Conservation (phyloP, 768 basidiomycete species). For the Psilocybe cyanescens region DNA sequence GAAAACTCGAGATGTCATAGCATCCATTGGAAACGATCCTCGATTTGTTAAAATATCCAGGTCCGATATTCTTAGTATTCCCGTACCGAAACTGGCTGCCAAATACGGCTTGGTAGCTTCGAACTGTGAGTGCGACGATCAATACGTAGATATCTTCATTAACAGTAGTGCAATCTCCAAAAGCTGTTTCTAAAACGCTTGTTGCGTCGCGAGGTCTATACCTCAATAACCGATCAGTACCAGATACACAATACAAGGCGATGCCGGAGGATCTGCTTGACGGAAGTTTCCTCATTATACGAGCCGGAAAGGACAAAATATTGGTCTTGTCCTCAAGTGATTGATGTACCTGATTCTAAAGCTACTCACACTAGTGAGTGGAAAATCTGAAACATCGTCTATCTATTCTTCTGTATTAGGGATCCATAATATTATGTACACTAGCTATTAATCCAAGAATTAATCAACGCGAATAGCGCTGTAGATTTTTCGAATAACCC, state of each 20-base stretch:
- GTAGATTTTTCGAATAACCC: conserved; percentile 87
- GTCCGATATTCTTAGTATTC: conserved; percentile 53
- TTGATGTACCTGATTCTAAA: background rate
- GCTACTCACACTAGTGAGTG: background rate
- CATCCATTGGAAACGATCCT: conserved; percentile 67
- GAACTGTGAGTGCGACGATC: conserved; percentile 51
- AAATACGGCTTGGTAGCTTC: conserved; percentile 63
- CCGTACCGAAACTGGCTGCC: conserved; percentile 66
- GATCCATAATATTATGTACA: background rate
- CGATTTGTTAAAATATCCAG: conserved; percentile 58
- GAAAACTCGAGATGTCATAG: conserved; percentile 56
- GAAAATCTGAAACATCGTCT: background rate
- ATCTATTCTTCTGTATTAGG: background rate
- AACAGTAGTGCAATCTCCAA: background rate
- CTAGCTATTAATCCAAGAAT: background rate
- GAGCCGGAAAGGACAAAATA: conserved; percentile 78
- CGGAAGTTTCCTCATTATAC: conserved; percentile 61
- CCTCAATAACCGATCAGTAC: conserved; percentile 64
- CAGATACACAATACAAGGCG: conserved; percentile 50
- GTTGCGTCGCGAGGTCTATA: conserved; percentile 71
- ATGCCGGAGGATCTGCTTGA: conserved; percentile 57
- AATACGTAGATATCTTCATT: background rate
- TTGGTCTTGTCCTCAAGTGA: conserved; percentile 36
- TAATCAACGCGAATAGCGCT: conserved; percentile 80
- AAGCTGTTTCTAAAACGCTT: conserved; percentile 70